Base-by-base conservation (phyloP, 352 stramenopile genomes). In the Phytophthora syringae region DNA sequence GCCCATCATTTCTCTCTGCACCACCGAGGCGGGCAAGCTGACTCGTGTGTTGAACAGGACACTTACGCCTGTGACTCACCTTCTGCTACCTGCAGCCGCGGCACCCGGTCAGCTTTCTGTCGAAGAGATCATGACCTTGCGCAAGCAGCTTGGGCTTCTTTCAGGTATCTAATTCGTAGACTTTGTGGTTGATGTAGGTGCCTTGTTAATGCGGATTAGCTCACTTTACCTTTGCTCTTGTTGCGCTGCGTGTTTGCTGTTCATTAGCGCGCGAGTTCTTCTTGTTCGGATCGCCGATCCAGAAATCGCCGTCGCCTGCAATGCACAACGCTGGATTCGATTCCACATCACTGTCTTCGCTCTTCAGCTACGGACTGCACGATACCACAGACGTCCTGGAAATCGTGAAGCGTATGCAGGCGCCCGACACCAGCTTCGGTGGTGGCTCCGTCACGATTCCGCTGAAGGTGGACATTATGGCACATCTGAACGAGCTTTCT, bases 381-480 rank as follows among this genome's bases (percentile, higher is more conserved):
- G 89, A 97, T 21, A 93, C 89, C 3, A 80, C 58, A 7, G 72
- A 74, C 27, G 72, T 79, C 16, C 11, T 61, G 20, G 74, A 83
- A 9, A 67, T 92, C 21, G 80, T 79, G 21, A 60, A 67, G 42
- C 70, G 72, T 24, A 82, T 91, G 80, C 60, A 70, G 37, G 56
- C 66, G 1, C 52, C 58, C 1, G 27, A 47, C 12, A 79, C 70
- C 1, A 52, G 64, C n/a, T 99, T 99, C 72, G 95, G 95, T 20
- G 98, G 98, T 42, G 96, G 88, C 34, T 98, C 89, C 13, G 94
- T 99, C 15, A 99, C 98, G 21, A 99, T 99, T 69, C 98, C 98
- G 22, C 95, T 98, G 76, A 99, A 99, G 76, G 75, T 94, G 28
- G 89, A 93, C 47, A 94, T 99, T 59, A 98, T 99, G 69, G 77